Conservation (phyloP, 768 basidiomycete genomes). For the Macrocybe gigantea region DNA sequence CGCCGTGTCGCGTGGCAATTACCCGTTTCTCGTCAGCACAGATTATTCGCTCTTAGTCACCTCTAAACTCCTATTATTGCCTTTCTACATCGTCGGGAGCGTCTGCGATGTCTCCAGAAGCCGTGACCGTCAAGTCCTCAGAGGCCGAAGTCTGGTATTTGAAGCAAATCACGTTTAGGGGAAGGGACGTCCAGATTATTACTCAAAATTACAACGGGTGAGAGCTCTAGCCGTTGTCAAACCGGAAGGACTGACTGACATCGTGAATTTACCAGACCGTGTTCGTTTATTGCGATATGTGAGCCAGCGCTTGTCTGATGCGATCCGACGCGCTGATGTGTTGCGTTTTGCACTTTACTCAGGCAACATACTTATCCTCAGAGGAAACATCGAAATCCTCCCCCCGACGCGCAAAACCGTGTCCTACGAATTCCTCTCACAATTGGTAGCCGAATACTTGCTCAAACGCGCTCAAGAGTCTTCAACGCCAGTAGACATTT, state of each 20-base stretch:
- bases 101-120: constrained; percentile 5
- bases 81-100: no score
- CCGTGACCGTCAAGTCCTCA: constrained; percentile 32
- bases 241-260: constrained; percentile 41
- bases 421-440: constrained; percentile 81
- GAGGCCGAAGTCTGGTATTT: constrained; percentile 72
- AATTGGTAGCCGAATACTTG: constrained; percentile 80
- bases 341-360: not conserved
- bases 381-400: constrained; percentile 72
- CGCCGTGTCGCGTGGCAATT: no score
- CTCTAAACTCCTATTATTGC: no score
- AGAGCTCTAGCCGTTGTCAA: constrained; percentile 14
- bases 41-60: no score
- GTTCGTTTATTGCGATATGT: constrained; percentile 87
- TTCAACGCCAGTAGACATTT: constrained; percentile 56
- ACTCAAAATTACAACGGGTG: constrained; percentile 85
- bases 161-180: constrained; percentile 55
- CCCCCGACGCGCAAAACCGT: constrained; percentile 63
- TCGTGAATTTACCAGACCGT: no score
- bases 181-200: constrained; percentile 51
- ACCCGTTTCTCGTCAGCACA: no score
- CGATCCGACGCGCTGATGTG: no score
- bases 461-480: constrained; percentile 28
- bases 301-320: constrained; percentile 15
- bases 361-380: constrained; percentile 87